A percentile compares a stretch with the other conserved stretches of the same genome.
Conservation (phyloP, 2,329 filamentous ascomycete genomes). For the Scytalidium sp. region DNA sequence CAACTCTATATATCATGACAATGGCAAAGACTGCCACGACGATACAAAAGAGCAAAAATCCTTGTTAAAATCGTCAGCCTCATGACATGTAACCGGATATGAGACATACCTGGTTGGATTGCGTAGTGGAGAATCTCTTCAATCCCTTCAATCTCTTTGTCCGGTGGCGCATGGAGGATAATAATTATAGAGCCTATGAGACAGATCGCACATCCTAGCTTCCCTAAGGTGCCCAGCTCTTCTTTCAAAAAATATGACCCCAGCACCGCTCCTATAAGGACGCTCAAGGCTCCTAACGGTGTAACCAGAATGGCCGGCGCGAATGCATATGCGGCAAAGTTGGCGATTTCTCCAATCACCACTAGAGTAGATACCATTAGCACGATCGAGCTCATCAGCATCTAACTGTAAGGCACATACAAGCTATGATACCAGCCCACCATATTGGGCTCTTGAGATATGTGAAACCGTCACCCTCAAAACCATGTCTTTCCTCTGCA, state of each 20-base stretch:
- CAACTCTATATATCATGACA: constrained; percentile 95
- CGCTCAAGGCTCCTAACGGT: constrained; percentile 87
- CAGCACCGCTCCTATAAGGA: constrained; percentile 90
- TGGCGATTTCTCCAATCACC: constrained; percentile 89
- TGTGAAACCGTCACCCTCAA: constrained; percentile 93
- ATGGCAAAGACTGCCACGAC: constrained; percentile 78
- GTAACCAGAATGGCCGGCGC: constrained; percentile 98
- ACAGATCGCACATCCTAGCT: constrained; percentile 93
- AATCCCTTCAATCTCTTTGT: constrained; percentile 86
- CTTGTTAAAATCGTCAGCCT: constrained; percentile 43
- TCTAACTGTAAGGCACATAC: too few species aligned
- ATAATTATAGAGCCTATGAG: constrained; percentile 96
- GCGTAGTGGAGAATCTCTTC: constrained; percentile 91
- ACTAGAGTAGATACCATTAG: constrained; percentile 51
- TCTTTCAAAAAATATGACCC: constrained; percentile 94
- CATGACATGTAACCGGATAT: neutral
- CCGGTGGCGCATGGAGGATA: constrained; percentile 92
- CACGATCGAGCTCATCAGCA: too few species aligned
- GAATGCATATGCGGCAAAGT: constrained; percentile 97
- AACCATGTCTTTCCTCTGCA: constrained; percentile 86
- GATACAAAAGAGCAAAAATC: constrained; percentile 84
- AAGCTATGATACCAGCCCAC: constrained; percentile 92
- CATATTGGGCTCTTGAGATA: constrained; percentile 94
- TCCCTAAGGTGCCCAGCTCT: constrained; percentile 83
- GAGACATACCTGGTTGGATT: constrained; percentile 74